Evolutionary conservation across 2,329 filamentous ascomycete genomes (phyloP).

Genomic region (Helicocarpus griseus): DNA sequence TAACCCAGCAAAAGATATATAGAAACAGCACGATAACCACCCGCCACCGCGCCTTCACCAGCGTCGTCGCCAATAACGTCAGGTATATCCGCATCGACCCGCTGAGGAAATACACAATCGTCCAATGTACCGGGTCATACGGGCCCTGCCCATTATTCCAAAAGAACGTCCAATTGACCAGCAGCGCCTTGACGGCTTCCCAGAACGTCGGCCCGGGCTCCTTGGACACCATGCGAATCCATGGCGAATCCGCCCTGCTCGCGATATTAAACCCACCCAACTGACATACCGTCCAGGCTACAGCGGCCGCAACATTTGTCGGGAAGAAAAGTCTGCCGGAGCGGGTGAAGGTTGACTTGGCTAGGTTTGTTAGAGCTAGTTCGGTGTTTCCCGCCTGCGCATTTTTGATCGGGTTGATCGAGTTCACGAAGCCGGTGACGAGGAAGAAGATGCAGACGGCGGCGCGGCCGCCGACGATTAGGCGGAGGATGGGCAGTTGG

Average conservation of each 20-base stretch:
- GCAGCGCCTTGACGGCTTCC: slow-evolving; percentile 10
- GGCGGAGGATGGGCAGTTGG: slow-evolving; percentile 20
- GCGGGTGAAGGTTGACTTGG: slow-evolving; percentile 14
- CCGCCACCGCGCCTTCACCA: slow-evolving; percentile 28
- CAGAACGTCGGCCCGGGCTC: slow-evolving; percentile 11
- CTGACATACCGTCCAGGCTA: slow-evolving; percentile 17
- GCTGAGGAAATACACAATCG: slow-evolving; percentile 31
- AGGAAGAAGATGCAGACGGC: slow-evolving; percentile 21
- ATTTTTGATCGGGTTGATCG: slow-evolving; percentile 17
- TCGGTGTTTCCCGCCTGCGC: slow-evolving; percentile 12
- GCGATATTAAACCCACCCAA: slow-evolving; percentile 16
- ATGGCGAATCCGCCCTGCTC: slow-evolving; percentile 14
- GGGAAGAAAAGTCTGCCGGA: slow-evolving; percentile 16
- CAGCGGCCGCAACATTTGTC: slow-evolving; percentile 13
- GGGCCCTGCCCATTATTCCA: slow-evolving; percentile 32
- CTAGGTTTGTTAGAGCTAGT: slow-evolving; percentile 14
- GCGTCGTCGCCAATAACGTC: slow-evolving; percentile 31
- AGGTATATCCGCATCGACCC: slow-evolving; percentile 35
- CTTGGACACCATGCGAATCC: slow-evolving; percentile 14
- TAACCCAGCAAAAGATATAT: slow-evolving; percentile 30
- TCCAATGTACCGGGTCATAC: slow-evolving; percentile 37
- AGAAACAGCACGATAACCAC: slow-evolving; percentile 25
- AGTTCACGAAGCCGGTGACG: slow-evolving; percentile 21
- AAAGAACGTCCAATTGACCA: slow-evolving; percentile 14
- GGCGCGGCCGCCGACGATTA: slow-evolving; percentile 15